Conservation (phyloP, 768 basidiomycete genomes). For the Lactifluus volemus region DNA sequence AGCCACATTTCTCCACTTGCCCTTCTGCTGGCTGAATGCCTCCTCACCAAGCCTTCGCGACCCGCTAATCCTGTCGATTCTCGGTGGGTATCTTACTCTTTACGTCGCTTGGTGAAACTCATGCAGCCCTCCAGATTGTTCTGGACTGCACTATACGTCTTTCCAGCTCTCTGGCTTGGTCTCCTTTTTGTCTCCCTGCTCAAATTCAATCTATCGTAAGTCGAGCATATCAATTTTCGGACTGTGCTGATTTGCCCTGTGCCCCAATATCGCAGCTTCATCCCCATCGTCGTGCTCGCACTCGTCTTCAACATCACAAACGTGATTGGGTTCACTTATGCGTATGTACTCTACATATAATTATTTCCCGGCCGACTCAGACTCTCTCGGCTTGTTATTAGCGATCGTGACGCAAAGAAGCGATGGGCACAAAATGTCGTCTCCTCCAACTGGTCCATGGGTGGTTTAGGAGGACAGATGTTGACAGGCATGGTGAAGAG, state of each 20-base stretch:
- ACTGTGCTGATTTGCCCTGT: constrained; percentile 8
- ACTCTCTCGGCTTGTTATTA: constrained; percentile 22
- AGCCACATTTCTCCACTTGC: constrained; percentile 24
- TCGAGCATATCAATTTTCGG: constrained; percentile 15
- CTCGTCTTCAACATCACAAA: constrained; percentile 95
- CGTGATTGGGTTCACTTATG: constrained; percentile 93
- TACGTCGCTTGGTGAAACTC: not conserved
- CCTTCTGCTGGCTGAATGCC: not conserved
- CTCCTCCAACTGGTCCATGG: constrained; percentile 62
- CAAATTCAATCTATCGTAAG: constrained; percentile 82
- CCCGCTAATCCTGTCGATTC: constrained; percentile 86
- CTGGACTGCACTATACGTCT: constrained; percentile 81
- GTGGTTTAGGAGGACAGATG: constrained; percentile 79
- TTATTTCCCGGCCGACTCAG: not conserved
- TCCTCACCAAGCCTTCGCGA: constrained; percentile 59
- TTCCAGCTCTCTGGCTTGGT: constrained; percentile 81
- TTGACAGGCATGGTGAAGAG: constrained; percentile 76
- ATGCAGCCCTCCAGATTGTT: not conserved
- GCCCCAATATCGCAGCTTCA: constrained; percentile 47
- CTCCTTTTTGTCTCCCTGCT: constrained; percentile 84
- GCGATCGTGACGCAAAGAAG: constrained; percentile 89
- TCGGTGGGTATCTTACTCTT: constrained; percentile 40
- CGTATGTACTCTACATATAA: constrained; percentile 39
- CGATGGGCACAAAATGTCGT: constrained; percentile 77
- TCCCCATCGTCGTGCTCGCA: constrained; percentile 91